phyloP scores from a whole-genome alignment of 2,329 filamentous ascomycete genomes.

The Diplocarpon mali region DNA sequence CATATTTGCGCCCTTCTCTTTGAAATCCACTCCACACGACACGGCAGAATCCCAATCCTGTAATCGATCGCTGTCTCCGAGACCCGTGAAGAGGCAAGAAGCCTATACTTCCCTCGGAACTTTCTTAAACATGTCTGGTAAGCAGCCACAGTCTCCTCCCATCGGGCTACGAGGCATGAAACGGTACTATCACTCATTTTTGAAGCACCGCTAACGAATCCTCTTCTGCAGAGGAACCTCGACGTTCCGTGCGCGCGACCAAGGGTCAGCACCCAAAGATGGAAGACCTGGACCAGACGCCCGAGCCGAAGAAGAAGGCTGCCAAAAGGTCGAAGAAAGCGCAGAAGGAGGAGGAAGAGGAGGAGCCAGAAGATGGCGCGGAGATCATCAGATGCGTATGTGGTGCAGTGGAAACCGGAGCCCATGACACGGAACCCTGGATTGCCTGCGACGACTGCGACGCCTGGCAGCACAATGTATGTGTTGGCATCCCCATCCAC shows the following conservation, averaged over 20 bases:
- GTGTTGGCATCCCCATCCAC: slow-evolving; percentile 74
- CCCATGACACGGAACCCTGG: slow-evolving; percentile 82
- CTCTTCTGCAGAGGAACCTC: slow-evolving; percentile 56
- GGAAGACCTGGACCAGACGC: slow-evolving; percentile 57
- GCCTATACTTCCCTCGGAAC: slow-evolving; percentile 11
- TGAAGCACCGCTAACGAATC: slow-evolving; percentile 15
- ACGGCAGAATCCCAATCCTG: slow-evolving; percentile 14
- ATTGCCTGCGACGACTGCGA: slow-evolving; percentile 89
- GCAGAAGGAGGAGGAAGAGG: slow-evolving; percentile 36
- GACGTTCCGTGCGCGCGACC: slow-evolving; percentile 88
- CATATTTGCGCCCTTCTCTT: slow-evolving; percentile 1
- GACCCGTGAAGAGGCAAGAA: slow-evolving; percentile 16
- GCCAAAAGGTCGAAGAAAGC: slow-evolving; percentile 43
- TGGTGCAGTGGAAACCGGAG: slow-evolving; percentile 74
- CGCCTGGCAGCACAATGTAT: slow-evolving; percentile 96
- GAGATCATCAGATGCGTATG: slow-evolving; percentile 86
- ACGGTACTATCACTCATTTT: neutral
- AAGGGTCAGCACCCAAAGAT: slow-evolving; percentile 89
- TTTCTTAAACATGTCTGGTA: slow-evolving; percentile 43
- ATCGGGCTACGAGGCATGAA: neutral
- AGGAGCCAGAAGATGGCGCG: slow-evolving; percentile 37
- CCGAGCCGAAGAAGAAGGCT: slow-evolving; percentile 38
- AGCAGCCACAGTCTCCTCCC: slow-evolving; percentile 30
- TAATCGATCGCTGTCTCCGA: slow-evolving; percentile 18
- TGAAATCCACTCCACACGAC: slow-evolving; percentile 20